Evolutionary conservation across 2,329 filamentous ascomycete genomes (phyloP).

Genomic region (Berkeleyomyces rouxiae): DNA sequence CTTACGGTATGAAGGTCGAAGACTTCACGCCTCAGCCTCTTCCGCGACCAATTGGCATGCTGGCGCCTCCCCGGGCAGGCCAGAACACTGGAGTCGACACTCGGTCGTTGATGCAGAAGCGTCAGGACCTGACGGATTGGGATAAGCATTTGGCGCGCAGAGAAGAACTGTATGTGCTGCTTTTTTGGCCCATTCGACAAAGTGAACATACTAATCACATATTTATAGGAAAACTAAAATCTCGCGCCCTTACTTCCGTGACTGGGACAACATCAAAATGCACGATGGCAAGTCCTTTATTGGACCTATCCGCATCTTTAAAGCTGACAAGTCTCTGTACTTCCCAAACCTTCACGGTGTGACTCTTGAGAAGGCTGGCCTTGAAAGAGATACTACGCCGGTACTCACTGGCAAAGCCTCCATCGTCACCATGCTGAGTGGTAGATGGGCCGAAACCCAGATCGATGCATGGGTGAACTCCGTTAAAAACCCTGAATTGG

Average conservation of each 20-base stretch:
- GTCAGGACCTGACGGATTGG: conserved; percentile 69
- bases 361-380: conserved; percentile 47
- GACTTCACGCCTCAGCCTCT: conserved; percentile 43
- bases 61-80: conserved; percentile 52
- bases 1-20: conserved; percentile 38
- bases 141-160: conserved; percentile 67
- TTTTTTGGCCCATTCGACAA: too few relatives aligned
- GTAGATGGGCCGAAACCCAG: conserved; percentile 73
- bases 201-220: not conserved
- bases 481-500: conserved; percentile 52
- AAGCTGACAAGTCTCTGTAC: conserved; percentile 64
- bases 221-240: conserved; percentile 50
- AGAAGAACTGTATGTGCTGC: conserved; percentile 47
- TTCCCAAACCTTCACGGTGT: conserved; percentile 82
- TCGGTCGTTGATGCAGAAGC: conserved; percentile 49
- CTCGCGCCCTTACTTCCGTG: conserved; percentile 81
- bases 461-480: conserved; percentile 51
- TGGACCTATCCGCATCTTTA: conserved; percentile 71
- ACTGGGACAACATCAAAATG: conserved; percentile 71
- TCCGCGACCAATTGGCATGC: conserved; percentile 66
- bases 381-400: conserved; percentile 53
- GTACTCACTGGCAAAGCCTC: conserved; percentile 56
- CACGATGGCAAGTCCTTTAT: conserved; percentile 88
- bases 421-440: conserved; percentile 67
- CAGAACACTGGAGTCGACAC: conserved; percentile 67